Percentiles rank a stretch among this genome's conserved stretches.
These are phyloP conservation scores for Macrocystidia cucumis DNA, from an alignment of 1,284 basidiomycete genomes.

Conservation along the genomic window DNA sequence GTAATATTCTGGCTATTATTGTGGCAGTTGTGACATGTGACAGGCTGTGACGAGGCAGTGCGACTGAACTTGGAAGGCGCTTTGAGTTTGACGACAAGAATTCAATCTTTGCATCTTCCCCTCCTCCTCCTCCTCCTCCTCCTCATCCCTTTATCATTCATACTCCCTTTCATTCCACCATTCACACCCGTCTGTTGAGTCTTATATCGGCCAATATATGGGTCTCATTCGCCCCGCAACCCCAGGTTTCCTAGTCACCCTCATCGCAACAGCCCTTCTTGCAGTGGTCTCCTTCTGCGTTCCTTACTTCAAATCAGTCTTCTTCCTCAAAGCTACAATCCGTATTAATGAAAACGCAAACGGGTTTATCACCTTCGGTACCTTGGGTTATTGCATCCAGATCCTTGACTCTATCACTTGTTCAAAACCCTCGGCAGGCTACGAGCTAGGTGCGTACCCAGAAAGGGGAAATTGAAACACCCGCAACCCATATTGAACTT, in stretches of 20 bases:
- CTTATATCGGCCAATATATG: slow-evolving; percentile 27
- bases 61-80: too few relatives aligned
- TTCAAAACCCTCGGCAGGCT: slow-evolving; percentile 73
- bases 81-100: too few relatives aligned
- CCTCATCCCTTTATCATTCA: neutral
- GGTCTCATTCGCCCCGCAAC: slow-evolving; percentile 67
- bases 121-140: neutral
- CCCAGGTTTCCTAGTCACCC: slow-evolving; percentile 76
- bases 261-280: slow-evolving; percentile 66
- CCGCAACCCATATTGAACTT: slow-evolving; percentile 10
- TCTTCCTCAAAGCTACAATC: slow-evolving; percentile 75
- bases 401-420: slow-evolving; percentile 55
- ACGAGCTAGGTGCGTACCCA: slow-evolving; percentile 65
- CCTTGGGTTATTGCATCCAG: slow-evolving; percentile 75
- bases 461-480: slow-evolving; percentile 4
- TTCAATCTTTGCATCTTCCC: neutral
- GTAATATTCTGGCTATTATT: too few relatives aligned
- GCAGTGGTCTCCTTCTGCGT: slow-evolving; percentile 83
- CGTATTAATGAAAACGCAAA: slow-evolving; percentile 33
- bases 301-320: slow-evolving; percentile 77
- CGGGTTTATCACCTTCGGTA: slow-evolving; percentile 74
- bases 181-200: neutral
- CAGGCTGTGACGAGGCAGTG: too few relatives aligned
- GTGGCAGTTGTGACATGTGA: too few relatives aligned
- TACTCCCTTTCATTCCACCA: neutral